Evolutionary conservation across 1,284 basidiomycete genomes (phyloP).

Genomic region (Leccinum solheimii): DNA sequence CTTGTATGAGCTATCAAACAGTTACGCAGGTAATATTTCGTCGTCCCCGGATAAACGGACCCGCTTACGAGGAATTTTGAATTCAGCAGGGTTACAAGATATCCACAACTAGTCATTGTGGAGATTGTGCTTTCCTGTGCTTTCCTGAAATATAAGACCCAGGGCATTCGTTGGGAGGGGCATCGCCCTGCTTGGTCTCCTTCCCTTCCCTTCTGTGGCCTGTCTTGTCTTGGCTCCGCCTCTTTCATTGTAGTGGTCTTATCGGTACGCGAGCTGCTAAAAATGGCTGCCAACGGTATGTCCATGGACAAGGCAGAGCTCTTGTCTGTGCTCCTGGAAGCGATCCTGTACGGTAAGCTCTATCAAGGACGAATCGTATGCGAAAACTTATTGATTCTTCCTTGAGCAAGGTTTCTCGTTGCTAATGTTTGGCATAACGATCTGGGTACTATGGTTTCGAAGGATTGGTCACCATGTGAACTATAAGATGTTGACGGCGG

Average conservation of each 20-base stretch:
- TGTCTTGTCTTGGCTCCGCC: not conserved
- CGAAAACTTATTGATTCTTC: not conserved
- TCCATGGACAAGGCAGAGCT: not conserved
- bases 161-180: not conserved
- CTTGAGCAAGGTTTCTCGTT: slow-evolving; percentile 19
- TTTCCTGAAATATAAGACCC: not conserved
- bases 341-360: not conserved
- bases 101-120: not conserved
- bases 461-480: slow-evolving; percentile 7
- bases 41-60: not conserved
- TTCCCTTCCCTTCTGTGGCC: not conserved
- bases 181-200: not conserved
- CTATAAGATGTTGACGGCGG: slow-evolving; percentile 11
- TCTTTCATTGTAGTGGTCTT: not conserved
- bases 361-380: not conserved
- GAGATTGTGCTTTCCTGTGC: not conserved
- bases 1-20: not conserved
- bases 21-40: not conserved
- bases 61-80: not conserved
- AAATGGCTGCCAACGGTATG: not conserved
- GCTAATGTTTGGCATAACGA: slow-evolving; percentile 21
- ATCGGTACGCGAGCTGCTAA: not conserved
- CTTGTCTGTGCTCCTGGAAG: not conserved
- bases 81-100: not conserved
- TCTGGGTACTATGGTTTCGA: slow-evolving; percentile 15